Evolutionary conservation across 164 flowering plant genomes (phyloP), one percentile per base, ranked within the genome.

Genomic region (Annona squamosa): DNA sequence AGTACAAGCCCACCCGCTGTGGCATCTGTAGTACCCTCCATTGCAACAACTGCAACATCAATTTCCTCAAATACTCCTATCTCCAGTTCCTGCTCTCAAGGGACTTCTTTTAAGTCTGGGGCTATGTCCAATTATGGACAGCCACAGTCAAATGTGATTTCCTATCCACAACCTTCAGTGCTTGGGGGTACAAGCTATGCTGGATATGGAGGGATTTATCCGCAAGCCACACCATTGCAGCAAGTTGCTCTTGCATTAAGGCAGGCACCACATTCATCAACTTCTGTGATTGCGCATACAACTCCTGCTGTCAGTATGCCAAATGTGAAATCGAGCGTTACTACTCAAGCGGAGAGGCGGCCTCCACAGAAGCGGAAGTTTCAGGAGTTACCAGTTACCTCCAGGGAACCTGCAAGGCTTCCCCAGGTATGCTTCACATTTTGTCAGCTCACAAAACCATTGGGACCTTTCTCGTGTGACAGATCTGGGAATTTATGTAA

Each of bases 171-270:
- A 64, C 79, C 86, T 61, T 46, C 82, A 45, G 68, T 81, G 73
- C 69, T 82, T 65, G 76, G 82, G 46, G 92, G 93, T 70, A 91
- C 98, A 75, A 89, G 89, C 83, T 96, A 91, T 78, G 86, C 70
- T 80, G 97, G 97, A 76, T 96, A 96, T 87, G 95, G 83, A 74
- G 99, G 97, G 67, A 91, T 96, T 83, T 96, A 89, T 84, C 99
- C 99, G 59, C 98, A 91, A 77, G 95, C 94, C 48, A 96, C 98
- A 17, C 94, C 98, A 57, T 74, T 93, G 83, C 99, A 96, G 81
- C 99, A 96, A 83, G 97, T 96, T 78, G 95, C 98, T 46, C 79
- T 84, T n/a, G 98, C 90, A 80, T 89, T 96, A 75, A 88, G 82
- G 75, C 93, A 92, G 61, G 82, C 94, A 67, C 64, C 91, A 70